phyloP scores from a whole-genome alignment of 768 basidiomycete species.

The Rhizopogon vulgaris region DNA sequence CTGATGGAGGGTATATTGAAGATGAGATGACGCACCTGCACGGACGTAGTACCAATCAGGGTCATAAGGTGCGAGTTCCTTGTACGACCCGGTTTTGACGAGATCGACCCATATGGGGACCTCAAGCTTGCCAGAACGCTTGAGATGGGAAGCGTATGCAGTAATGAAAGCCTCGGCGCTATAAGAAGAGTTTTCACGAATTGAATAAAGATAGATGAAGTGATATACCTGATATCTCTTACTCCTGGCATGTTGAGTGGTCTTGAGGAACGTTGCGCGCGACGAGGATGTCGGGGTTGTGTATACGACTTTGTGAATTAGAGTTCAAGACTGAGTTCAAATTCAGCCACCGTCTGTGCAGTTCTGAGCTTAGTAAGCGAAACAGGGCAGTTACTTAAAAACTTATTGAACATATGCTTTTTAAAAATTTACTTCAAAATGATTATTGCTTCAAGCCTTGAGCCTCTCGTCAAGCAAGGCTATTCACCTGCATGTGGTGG shows the following conservation, averaged over 20 bases:
- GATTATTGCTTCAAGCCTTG: no score
- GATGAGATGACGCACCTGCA: slow-evolving; percentile 58
- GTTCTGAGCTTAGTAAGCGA: slow-evolving; percentile 37
- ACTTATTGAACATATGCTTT: no score
- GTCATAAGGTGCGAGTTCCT: slow-evolving; percentile 98
- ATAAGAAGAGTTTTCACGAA: slow-evolving; percentile 10
- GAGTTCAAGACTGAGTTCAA: slow-evolving; percentile 29
- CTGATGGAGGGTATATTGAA: neutral
- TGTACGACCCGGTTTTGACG: slow-evolving; percentile 96
- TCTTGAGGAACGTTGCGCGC: slow-evolving; percentile 45
- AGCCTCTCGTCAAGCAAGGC: no score
- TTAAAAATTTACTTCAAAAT: no score
- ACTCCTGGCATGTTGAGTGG: slow-evolving; percentile 68
- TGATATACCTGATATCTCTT: slow-evolving; percentile 67
- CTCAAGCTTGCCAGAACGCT: slow-evolving; percentile 98
- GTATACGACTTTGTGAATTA: slow-evolving; percentile 26
- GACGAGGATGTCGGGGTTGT: slow-evolving; percentile 42
- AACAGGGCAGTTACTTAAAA: no score
- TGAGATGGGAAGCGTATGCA: slow-evolving; percentile 93
- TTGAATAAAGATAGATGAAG: slow-evolving; percentile 6
- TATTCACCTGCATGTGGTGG: no score
- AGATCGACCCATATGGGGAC: slow-evolving; percentile 97
- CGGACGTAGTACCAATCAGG: slow-evolving; percentile 99
- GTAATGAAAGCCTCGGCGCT: slow-evolving; percentile 93
- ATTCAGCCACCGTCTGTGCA: slow-evolving; percentile 34